A percentile compares a stretch with the other conserved stretches of the same genome.
Evolutionary conservation across 352 stramenopile species (phyloP).

Genomic region (Pythium aquatile): DNA sequence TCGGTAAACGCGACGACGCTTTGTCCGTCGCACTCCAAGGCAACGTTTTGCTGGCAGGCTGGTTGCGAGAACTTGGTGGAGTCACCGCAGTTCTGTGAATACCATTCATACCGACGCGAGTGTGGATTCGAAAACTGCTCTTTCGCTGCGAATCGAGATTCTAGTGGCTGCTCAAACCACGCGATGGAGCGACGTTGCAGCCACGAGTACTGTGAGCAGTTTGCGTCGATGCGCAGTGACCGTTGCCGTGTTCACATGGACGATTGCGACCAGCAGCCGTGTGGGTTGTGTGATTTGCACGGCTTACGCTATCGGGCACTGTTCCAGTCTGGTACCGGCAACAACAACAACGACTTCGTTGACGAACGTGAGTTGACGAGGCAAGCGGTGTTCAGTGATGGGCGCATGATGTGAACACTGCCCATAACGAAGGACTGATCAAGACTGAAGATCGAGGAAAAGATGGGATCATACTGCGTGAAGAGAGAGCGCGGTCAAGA

Average conservation of each 20-base stretch:
- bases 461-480: not conserved
- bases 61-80: conserved; percentile 61
- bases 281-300: conserved; percentile 49
- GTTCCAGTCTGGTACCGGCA: conserved; percentile 1
- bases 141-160: conserved; percentile 32
- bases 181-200: conserved; percentile 41
- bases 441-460: not conserved
- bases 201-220: conserved; percentile 67
- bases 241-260: conserved; percentile 54
- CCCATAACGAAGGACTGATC: not conserved
- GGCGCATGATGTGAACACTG: conserved; percentile 9
- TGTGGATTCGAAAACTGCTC: conserved; percentile 61
- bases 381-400: conserved; percentile 19
- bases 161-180: conserved; percentile 50
- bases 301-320: conserved; percentile 4
- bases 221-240: conserved; percentile 31
- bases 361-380: conserved; percentile 26
- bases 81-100: conserved; percentile 52
- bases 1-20: conserved; percentile 28
- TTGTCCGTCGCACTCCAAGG: conserved; percentile 48
- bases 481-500: conserved; percentile 5
- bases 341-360: conserved; percentile 20
- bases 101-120: conserved; percentile 47
- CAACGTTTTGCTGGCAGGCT: conserved; percentile 60
- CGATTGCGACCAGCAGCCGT: conserved; percentile 47